phyloP scores from a whole-genome alignment of 768 basidiomycete species.

The Auricularia cornea region DNA sequence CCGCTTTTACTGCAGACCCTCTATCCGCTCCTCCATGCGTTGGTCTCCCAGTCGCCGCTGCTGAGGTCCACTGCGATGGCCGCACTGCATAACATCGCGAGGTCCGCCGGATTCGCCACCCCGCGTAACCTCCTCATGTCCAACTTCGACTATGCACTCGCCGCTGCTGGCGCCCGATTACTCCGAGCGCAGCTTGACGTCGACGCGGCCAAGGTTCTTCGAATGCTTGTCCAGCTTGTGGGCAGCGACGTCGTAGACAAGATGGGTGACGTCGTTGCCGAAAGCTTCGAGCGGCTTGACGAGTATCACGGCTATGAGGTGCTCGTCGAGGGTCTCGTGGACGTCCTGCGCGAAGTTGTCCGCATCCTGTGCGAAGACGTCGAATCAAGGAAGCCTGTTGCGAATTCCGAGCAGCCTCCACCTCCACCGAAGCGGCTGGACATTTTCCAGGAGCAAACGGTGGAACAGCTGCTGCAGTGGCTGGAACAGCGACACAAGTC shows the following conservation, averaged over 20 bases:
- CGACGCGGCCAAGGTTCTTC: conserved; percentile 82
- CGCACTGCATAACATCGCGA: conserved; percentile 60
- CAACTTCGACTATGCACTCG: conserved; percentile 95
- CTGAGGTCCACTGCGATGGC: conserved; percentile 70
- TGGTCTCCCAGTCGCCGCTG: conserved; percentile 62
- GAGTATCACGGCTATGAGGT: conserved; percentile 90
- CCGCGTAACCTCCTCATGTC: conserved; percentile 81
- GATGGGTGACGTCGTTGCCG: conserved; percentile 91
- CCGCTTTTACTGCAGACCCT: conserved; percentile 67
- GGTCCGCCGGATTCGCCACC: conserved; percentile 80
- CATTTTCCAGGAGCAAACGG: conserved; percentile 10
- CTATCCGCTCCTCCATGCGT: conserved; percentile 80
- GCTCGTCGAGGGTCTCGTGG: conserved; percentile 79
- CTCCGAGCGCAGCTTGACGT: conserved; percentile 75
- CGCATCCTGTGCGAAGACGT: conserved; percentile 61
- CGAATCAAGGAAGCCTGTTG: conserved; percentile 14
- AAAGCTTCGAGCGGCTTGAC: conserved; percentile 93
- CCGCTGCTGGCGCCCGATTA: conserved; percentile 78
- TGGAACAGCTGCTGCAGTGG: conserved; percentile 50
- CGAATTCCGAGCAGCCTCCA: not conserved
- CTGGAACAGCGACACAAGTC: conserved; percentile 40
- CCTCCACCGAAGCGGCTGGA: not conserved
- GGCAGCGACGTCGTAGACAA: conserved; percentile 80
- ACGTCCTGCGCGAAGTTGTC: conserved; percentile 80
- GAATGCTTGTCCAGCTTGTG: conserved; percentile 76